Evolutionary conservation across 306 rosid genomes (phyloP), one percentile per base, ranked within the genome.

Genomic region (Quercus variabilis): DNA sequence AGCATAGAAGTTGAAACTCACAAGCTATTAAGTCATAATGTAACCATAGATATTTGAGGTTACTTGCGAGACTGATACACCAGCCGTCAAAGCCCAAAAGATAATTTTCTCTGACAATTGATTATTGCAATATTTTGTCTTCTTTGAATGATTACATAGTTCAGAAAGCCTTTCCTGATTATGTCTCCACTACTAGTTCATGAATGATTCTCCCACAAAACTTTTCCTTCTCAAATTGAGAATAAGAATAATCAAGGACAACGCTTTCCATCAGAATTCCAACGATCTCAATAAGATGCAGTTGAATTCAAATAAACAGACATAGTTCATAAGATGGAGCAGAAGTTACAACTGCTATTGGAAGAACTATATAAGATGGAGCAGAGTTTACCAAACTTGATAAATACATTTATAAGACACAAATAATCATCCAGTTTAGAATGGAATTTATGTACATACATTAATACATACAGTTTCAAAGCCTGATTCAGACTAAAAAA

Each of bases 381-480:
- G 86, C 74, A 65, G 84, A 74, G 80, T 81, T 79, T 64, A 81
- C 83, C 75, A 71, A 77, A 82, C 30, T 69, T 52, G 14, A 41
- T 38, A 49, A 31, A 72, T 52, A 67, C 87, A 80, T 84, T 25
- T 60, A 62, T 76, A 65, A 21, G 35, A 58, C 82, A 81, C 38
- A 64, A 72, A 86, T 77, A 82, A 77, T 73, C 73, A 79, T 79
- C 84, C 77, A 77, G 83, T 38, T 65, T 84, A 82, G 72, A 82
- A 46, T 55, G 83, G 74, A 86, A 81, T 80, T 85, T 85, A 85
- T 88, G 86, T 89, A 91, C 92, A 92, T 81, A 72, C 23, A 23
- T 23, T 23, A 23, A 23, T 23, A 23, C 56, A 62, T 78, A 87
- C 64, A 67, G 90, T 65, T 82, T 79, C 88, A 35, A 75, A 83